Base-by-base conservation (phyloP, 2,329 filamentous ascomycete genomes). In the Cadophora malorum region DNA sequence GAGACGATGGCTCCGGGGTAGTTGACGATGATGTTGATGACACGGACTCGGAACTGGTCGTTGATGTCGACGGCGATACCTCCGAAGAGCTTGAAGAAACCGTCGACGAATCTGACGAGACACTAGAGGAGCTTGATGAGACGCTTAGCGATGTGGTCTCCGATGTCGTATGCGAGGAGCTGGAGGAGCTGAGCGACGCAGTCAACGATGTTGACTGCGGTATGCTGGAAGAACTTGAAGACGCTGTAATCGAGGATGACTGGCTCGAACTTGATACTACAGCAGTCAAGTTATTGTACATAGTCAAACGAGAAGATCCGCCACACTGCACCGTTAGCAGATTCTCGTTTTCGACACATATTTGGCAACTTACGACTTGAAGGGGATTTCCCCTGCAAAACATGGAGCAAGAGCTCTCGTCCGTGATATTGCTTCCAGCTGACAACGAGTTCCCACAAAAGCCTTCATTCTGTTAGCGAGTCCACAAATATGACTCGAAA, bases 321-420 rank as follows among this genome's bases (percentile, higher is more conserved):
- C 72, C 72, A 61, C 72, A 74, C 73, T 73, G 8, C 1, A 23
- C 8, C 21, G 49, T 68, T 38, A 71, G 64, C 31, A 52, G 3
- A 9, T 16, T 23, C 1, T n/a, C 16, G 49, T 62, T 68, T 45
- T 71, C 4, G 14, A 21, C 14, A 19, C 19, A 52, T 21, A 21
- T 60, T 55, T 25, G 62, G 56, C 53, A 71, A 52, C 77, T 75
- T 59, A 78, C 78, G 45, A 71, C 70, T 71, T 79, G 71, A 3
- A 69, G 64, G 9, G 64, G 25, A 64, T 79, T 74, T 5, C 73
- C 77, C 31, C 47, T 64, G 53, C 71, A 72, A 45, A 59, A 45
- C 56, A 64, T 61, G 10, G 62, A 61, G 53, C 73, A 74, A 49
- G 64, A 74, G 61, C 76, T 78, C 14, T 75, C 74, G 0, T 67